A percentile compares a stretch with the other conserved stretches of the same genome.
These are phyloP conservation scores for Pseudogymnoascus sp. DNA, from an alignment of 2,329 filamentous ascomycete genomes.

Conservation along the genomic window DNA sequence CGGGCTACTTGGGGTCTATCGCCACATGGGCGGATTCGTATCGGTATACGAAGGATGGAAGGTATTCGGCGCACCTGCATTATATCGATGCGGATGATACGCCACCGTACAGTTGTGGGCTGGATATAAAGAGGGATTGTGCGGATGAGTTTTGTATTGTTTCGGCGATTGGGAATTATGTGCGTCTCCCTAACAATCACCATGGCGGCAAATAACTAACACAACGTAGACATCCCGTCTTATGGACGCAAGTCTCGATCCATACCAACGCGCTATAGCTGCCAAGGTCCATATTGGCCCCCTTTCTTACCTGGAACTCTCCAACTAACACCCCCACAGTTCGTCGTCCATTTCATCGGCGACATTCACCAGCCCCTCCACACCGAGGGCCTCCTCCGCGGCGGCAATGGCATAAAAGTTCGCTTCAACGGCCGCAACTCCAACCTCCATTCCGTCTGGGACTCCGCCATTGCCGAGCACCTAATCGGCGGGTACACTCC, in stretches of 20 bases:
- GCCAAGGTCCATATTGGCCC: constrained; percentile 37
- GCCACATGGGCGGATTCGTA: constrained; percentile 59
- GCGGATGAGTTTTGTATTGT: constrained; percentile 54
- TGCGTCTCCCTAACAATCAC: constrained; percentile 14
- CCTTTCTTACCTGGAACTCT: background rate
- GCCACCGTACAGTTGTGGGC: constrained; percentile 48
- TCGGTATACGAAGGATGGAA: constrained; percentile 55
- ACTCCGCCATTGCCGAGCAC: constrained; percentile 60
- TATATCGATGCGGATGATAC: constrained; percentile 61
- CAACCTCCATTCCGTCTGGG: constrained; percentile 69
- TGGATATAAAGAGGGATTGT: constrained; percentile 54
- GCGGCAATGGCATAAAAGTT: constrained; percentile 62
- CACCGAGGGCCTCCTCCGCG: constrained; percentile 52
- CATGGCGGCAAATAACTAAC: background rate
- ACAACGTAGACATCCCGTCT: constrained; percentile 50
- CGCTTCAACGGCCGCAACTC: constrained; percentile 46
- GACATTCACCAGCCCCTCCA: constrained; percentile 65
- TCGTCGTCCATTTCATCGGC: constrained; percentile 39
- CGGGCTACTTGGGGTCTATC: constrained; percentile 52
- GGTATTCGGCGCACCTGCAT: constrained; percentile 55
- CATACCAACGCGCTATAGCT: constrained; percentile 45
- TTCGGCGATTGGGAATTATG: constrained; percentile 30
- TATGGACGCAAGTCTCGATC: constrained; percentile 37
- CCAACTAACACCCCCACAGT: constrained; percentile 39
- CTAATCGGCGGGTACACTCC: constrained; percentile 49